Evolutionary conservation across 139 green algal species (phyloP).

Genomic region (Ostreobium quekettii): DNA sequence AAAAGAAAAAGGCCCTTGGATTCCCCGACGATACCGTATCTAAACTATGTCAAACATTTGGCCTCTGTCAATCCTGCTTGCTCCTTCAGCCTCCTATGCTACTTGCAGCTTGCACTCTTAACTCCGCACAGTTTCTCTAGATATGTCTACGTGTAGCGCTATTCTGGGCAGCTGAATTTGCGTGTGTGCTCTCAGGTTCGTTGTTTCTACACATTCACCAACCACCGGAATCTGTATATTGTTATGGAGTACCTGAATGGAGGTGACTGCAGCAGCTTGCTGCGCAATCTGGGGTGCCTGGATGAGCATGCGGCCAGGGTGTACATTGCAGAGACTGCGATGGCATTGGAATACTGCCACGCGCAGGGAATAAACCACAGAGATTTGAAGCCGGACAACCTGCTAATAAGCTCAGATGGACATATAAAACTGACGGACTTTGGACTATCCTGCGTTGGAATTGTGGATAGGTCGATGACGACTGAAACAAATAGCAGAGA

Average conservation of each 20-base stretch:
- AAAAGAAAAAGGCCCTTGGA: no score
- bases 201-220: slow-evolving; percentile 58
- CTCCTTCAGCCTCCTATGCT: no score
- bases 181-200: neutral
- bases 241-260: slow-evolving; percentile 96
- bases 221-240: slow-evolving; percentile 86
- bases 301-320: slow-evolving; percentile 69
- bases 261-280: slow-evolving; percentile 67
- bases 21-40: no score
- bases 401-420: slow-evolving; percentile 77
- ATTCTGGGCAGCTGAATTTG: no score
- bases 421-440: slow-evolving; percentile 95
- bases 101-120: no score
- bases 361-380: slow-evolving; percentile 58
- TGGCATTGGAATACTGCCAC: slow-evolving; percentile 95
- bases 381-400: slow-evolving; percentile 96
- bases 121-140: no score
- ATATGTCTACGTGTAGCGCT: no score
- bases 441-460: slow-evolving; percentile 75
- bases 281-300: slow-evolving; percentile 68
- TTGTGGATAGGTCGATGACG: slow-evolving; percentile 42
- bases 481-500: neutral
- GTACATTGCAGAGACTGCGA: slow-evolving; percentile 85
- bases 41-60: no score
- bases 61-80: no score